phyloP scores from a whole-genome alignment of 1,139 yeast species.

The Sugiyamaella grinbergsii region DNA sequence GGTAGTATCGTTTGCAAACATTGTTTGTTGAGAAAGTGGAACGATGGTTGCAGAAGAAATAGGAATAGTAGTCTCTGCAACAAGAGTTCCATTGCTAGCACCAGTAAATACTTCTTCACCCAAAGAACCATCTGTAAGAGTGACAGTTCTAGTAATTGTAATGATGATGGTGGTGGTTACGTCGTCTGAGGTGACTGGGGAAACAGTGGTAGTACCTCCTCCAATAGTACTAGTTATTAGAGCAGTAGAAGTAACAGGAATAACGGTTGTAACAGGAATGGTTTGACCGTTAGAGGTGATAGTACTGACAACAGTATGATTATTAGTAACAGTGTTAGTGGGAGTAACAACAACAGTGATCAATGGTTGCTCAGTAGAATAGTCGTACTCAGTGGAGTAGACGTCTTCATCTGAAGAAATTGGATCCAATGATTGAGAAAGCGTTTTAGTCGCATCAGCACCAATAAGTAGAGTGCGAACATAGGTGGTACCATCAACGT shows the following conservation, averaged over 20 bases:
- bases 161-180: constrained; percentile 20
- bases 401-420: constrained; percentile 33
- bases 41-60: constrained; percentile 1
- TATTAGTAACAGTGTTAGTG: constrained; percentile 31
- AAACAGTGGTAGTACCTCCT: constrained; percentile 18
- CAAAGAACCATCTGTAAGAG: constrained; percentile 31
- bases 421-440: constrained; percentile 27
- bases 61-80: constrained; percentile 15
- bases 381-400: constrained; percentile 37
- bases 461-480: constrained; percentile 32
- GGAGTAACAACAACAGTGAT: constrained; percentile 37
- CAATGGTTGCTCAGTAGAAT: constrained; percentile 36
- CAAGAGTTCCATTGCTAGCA: constrained; percentile 18
- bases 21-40: background rate
- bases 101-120: constrained; percentile 35
- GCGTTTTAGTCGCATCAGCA: constrained; percentile 30
- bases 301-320: constrained; percentile 32
- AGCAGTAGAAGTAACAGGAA: constrained; percentile 20
- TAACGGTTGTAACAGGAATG: constrained; percentile 24
- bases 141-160: constrained; percentile 28
- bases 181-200: constrained; percentile 19
- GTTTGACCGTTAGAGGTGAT: constrained; percentile 26
- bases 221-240: constrained; percentile 15
- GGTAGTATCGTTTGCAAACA: background rate
- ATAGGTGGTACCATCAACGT: constrained; percentile 28